Conservation (phyloP, 2,329 filamentous ascomycete genomes). For the Chrysoporthe cubensis region DNA sequence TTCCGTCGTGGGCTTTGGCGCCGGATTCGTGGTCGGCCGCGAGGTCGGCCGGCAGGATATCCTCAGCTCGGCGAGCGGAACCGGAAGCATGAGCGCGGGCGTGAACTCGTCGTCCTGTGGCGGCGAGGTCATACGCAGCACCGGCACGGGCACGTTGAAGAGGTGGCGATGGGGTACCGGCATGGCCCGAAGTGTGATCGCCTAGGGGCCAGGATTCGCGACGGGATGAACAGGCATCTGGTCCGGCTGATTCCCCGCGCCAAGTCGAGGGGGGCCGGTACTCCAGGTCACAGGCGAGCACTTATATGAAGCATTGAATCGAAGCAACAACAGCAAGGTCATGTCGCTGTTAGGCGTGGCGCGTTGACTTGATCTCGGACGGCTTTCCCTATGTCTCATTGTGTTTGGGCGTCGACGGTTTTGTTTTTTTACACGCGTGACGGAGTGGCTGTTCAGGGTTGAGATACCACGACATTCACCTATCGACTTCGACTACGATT, state of each 20-base stretch:
- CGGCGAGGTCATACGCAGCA: slow-evolving; percentile 54
- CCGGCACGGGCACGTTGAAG: slow-evolving; percentile 51
- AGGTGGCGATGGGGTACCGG: slow-evolving; percentile 58
- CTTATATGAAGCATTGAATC: not conserved
- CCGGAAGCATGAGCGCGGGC: slow-evolving; percentile 38
- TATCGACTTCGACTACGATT: not conserved
- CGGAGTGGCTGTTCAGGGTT: slow-evolving; percentile 16
- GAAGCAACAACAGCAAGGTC: not conserved
- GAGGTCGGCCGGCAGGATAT: slow-evolving; percentile 68
- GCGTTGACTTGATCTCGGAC: not conserved
- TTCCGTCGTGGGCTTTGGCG: slow-evolving; percentile 70
- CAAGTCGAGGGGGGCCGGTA: not conserved
- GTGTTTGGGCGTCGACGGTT: slow-evolving; percentile 15
- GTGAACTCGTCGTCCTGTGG: slow-evolving; percentile 54
- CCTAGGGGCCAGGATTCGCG: slow-evolving; percentile 35
- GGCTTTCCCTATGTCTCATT: slow-evolving; percentile 16
- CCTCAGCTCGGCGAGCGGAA: slow-evolving; percentile 45
- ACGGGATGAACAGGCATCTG: not conserved
- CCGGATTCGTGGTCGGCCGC: slow-evolving; percentile 69
- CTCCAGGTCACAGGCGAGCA: not conserved
- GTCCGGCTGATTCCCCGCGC: not conserved
- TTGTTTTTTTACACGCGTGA: not conserved
- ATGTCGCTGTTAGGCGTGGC: not conserved
- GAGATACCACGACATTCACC: slow-evolving; percentile 28
- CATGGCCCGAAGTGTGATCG: slow-evolving; percentile 55